phyloP scores from a whole-genome alignment of 148 eudicot species.

The Tetragonia tetragonoides region DNA sequence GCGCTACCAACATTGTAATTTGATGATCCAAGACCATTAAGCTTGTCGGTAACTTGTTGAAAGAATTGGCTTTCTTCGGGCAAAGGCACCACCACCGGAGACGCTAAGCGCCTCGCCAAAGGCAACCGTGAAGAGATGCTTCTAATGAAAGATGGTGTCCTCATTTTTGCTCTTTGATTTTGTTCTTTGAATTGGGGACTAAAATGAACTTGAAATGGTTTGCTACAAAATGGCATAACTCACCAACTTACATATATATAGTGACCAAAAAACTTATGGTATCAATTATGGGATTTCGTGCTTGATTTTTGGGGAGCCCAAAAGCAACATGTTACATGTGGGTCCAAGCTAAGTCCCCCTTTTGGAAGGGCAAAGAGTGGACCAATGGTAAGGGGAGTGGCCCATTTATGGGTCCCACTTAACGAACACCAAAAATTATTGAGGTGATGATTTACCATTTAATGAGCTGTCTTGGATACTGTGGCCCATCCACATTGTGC shows the following conservation, averaged over 20 bases:
- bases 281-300: not conserved
- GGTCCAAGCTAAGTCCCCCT: not conserved
- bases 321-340: not conserved
- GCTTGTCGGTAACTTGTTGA: not conserved
- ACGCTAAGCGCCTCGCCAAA: not conserved
- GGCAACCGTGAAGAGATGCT: not conserved
- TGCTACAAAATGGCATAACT: not conserved
- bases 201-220: not conserved
- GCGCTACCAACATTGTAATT: not conserved
- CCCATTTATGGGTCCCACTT: not conserved
- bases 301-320: not conserved
- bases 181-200: not conserved
- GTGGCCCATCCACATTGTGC: not conserved
- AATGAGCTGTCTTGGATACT: constrained; percentile 17
- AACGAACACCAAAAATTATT: not conserved
- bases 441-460: not conserved
- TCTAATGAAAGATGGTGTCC: constrained; percentile 11
- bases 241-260: not conserved
- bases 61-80: not conserved
- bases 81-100: not conserved
- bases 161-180: not conserved
- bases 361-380: not conserved
- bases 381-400: constrained; percentile 4
- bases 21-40: not conserved
- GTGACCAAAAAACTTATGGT: not conserved